Conservation (phyloP, 2,329 filamentous ascomycete species). For the Monilinia vaccinii-corymbosi region DNA sequence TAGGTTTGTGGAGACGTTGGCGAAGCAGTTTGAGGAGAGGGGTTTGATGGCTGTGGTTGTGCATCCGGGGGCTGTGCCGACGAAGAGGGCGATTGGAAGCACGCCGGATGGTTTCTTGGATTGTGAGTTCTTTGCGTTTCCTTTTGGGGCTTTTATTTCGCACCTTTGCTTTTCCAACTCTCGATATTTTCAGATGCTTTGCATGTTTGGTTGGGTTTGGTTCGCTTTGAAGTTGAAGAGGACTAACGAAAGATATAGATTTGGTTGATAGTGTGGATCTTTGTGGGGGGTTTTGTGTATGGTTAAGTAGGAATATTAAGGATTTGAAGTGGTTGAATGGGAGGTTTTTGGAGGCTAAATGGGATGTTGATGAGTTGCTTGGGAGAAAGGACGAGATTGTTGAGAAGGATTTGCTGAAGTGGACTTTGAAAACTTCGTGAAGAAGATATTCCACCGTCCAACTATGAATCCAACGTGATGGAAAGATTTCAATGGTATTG, state of each 20-base stretch:
- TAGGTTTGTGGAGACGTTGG: slow-evolving; percentile 6
- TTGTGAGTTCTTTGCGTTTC: neutral
- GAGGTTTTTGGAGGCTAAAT: slow-evolving; percentile 5
- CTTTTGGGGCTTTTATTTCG: neutral
- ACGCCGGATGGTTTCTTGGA: slow-evolving; percentile 6
- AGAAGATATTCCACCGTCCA: no score
- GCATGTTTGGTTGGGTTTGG: neutral
- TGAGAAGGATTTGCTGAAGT: slow-evolving; percentile 7
- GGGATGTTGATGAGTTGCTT: slow-evolving; percentile 8
- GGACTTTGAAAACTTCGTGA: slow-evolving; percentile 4
- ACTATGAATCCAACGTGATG: no score
- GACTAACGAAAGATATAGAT: neutral
- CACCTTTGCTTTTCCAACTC: neutral
- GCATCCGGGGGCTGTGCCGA: slow-evolving; percentile 7
- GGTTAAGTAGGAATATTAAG: slow-evolving; percentile 6
- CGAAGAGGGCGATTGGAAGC: neutral
- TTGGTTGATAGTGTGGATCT: slow-evolving; percentile 8
- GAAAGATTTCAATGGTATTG: no score
- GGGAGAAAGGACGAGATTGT: neutral
- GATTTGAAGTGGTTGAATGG: slow-evolving; percentile 11
- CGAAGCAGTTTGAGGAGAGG: neutral
- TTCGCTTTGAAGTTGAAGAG: neutral
- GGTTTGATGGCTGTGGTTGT: slow-evolving; percentile 3
- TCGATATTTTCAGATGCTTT: neutral
- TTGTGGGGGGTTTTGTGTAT: slow-evolving; percentile 8